phyloP scores from a whole-genome alignment of 805 yeast species.

The Metschnikowia rubicola region DNA sequence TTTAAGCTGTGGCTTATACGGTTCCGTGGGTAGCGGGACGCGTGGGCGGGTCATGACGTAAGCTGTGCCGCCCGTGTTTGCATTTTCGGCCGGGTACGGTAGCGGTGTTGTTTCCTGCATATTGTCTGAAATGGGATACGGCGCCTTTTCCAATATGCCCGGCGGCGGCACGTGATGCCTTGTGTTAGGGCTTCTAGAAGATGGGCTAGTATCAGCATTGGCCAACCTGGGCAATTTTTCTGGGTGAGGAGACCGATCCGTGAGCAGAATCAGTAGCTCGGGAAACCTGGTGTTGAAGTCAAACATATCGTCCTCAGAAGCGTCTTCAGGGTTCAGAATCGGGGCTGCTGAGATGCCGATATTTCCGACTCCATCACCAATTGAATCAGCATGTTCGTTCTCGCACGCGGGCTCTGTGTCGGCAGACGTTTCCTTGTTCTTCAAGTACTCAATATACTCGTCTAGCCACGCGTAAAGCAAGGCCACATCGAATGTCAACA shows the following conservation, averaged over 20 bases:
- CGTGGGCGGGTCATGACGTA: not conserved
- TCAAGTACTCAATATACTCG: conserved; percentile 36
- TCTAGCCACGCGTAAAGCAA: conserved; percentile 38
- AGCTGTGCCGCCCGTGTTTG: not conserved
- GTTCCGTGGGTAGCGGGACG: not conserved
- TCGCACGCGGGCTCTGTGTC: not conserved
- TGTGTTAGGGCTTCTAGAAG: not conserved
- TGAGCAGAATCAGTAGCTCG: not conserved
- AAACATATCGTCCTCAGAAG: conserved; percentile 8
- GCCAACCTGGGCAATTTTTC: too few relatives aligned
- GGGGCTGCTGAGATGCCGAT: not conserved
- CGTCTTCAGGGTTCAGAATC: not conserved
- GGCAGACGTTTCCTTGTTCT: conserved; percentile 4
- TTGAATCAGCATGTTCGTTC: not conserved
- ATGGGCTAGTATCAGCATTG: too few relatives aligned
- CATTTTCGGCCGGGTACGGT: not conserved
- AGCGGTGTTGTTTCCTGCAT: not conserved
- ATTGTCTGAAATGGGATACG: conserved; percentile 1
- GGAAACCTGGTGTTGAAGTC: conserved; percentile 15
- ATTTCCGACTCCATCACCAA: not conserved
- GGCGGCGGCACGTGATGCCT: not conserved
- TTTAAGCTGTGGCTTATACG: not conserved
- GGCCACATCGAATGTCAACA: conserved; percentile 33
- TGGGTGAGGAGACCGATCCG: too few relatives aligned
- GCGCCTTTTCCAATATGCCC: not conserved